A percentile compares a stretch with the other conserved stretches of the same genome.
Evolutionary conservation across 306 rosid species (phyloP).

Genomic region (Inga leiocalycina): DNA sequence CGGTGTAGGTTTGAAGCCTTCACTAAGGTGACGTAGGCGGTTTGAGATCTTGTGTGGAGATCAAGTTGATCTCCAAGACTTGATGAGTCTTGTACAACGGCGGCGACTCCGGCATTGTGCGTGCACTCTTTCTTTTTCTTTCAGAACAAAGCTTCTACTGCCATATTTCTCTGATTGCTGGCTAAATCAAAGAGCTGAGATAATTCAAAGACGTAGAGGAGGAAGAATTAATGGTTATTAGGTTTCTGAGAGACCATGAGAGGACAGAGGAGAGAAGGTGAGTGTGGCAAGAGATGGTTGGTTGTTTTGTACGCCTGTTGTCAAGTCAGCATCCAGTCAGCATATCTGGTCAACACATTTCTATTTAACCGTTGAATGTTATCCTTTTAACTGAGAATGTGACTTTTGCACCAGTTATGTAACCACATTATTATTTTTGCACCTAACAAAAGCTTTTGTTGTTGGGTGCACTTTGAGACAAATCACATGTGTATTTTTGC

Average conservation of each 20-base stretch:
- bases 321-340: too few species aligned
- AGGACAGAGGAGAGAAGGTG: constrained; percentile 28
- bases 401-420: too few species aligned
- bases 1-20: constrained; percentile 64
- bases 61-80: constrained; percentile 86
- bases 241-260: constrained; percentile 28
- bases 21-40: constrained; percentile 46
- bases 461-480: too few species aligned
- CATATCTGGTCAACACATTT: too few species aligned
- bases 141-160: constrained; percentile 21
- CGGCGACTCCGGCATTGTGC: constrained; percentile 28
- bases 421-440: too few species aligned
- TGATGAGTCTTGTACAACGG: constrained; percentile 23
- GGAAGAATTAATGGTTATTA: constrained; percentile 19
- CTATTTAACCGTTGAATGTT: too few species aligned
- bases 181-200: constrained; percentile 40
- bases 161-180: constrained; percentile 37
- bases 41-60: constrained; percentile 84
- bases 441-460: too few species aligned
- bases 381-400: too few species aligned
- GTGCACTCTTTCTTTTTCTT: constrained; percentile 13
- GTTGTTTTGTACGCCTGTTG: too few species aligned
- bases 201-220: constrained; percentile 38
- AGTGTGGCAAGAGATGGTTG: background rate
- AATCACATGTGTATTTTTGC: too few species aligned